These are phyloP conservation scores for Rhodomyrtus psidioides DNA, from an alignment of 441 rosid species.

Conservation along the genomic window DNA sequence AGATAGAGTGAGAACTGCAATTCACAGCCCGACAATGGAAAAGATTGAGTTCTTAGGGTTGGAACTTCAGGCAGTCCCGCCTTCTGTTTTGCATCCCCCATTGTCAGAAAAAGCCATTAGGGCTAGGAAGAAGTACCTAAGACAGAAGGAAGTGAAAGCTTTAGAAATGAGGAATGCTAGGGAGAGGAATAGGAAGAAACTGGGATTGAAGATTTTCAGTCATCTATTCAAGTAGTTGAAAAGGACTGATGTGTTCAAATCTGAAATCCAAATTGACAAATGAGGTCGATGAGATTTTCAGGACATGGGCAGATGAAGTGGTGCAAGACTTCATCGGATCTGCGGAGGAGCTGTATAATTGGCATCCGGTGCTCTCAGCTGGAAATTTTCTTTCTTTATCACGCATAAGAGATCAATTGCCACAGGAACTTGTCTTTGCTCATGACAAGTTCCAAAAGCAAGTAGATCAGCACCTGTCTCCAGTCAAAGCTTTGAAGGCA, in stretches of 20 bases:
- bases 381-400: constrained; percentile 73
- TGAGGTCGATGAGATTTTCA: constrained; percentile 53
- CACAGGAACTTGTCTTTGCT: constrained; percentile 57
- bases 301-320: constrained; percentile 69
- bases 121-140: constrained; percentile 73
- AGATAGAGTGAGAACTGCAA: constrained; percentile 47
- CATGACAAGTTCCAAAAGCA: constrained; percentile 75
- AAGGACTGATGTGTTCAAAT: constrained; percentile 37
- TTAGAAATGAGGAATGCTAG: constrained; percentile 63
- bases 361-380: constrained; percentile 73
- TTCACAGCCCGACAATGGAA: constrained; percentile 72
- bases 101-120: constrained; percentile 75
- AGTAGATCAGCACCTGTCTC: constrained; percentile 62
- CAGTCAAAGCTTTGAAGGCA: constrained; percentile 38
- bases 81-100: constrained; percentile 75
- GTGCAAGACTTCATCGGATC: constrained; percentile 64
- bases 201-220: constrained; percentile 60
- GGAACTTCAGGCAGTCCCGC: constrained; percentile 85
- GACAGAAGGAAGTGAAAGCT: constrained; percentile 76
- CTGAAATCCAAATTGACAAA: constrained; percentile 46
- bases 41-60: constrained; percentile 67
- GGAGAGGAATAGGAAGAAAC: constrained; percentile 65
- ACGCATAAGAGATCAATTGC: constrained; percentile 71
- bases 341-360: constrained; percentile 54
- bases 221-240: constrained; percentile 72